Evolutionary conservation across 495 filamentous ascomycete species (phyloP), one percentile per base, ranked within the genome.

Genomic region (Massariosphaeria phaeospora): DNA sequence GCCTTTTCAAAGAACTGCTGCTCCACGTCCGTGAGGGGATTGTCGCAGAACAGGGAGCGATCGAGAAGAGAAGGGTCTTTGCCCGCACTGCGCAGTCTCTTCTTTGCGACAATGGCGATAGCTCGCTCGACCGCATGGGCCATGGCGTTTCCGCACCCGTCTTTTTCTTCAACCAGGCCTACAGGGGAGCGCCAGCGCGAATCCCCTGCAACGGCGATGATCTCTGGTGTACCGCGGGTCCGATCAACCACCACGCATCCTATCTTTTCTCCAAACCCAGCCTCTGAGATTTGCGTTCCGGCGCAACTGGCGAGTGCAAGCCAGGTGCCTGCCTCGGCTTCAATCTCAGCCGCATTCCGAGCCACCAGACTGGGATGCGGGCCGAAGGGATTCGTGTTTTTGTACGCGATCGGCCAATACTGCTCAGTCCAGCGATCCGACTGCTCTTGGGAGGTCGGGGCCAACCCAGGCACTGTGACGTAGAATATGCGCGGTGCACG

Each of bases 381-480:
- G 42, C 88, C 80, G 65, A 89, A 77, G 27, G 89, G 81, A 64
- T 90, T 89, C 54, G 79, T 84, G 63, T 84, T 84, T 51, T 90
- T 89, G 73, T 94, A 97, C 7, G 88, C 75, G 4, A 86, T 82
- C 0, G 93, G 94, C 93, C 93, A 98, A 66, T 89, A 85, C 24
- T 78, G 75, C 23, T 78, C 72, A 26, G 80, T 83, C 89, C 88
- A 96, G 67, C 75, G 68, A 8, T 81, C 76, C 4, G 93, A 89
- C 71, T 95, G 88, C 10, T 80, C 67, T 18, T 77, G 67, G 17
- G 84, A 91, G 20, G 84, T 83, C 0, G 93, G 90, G 23, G 89
- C 78, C 11, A 86, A 72, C 34, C 83, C 73, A 15, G 93, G 93
- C 17, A 97, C 81, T 2, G 75, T 72, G 17, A 85, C 75, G 9